Evolutionary conservation across 73 alveolate species (phyloP).

Genomic region (Paramecium tetraurelia): DNA sequence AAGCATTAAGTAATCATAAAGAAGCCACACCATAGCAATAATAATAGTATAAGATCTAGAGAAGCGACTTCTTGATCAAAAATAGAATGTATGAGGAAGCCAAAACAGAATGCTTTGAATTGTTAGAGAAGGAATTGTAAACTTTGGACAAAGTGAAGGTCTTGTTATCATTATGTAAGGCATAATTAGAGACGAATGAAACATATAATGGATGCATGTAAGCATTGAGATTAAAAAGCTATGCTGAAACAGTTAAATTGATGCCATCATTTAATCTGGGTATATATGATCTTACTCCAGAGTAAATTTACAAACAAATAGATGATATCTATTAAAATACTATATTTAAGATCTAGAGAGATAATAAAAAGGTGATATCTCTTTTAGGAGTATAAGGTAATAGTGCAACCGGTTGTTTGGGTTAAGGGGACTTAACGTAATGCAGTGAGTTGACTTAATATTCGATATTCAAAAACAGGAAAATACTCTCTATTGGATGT

Average conservation of each 20-base stretch:
- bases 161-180: not conserved
- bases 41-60: not conserved
- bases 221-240: not conserved
- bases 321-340: not conserved
- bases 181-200: not conserved
- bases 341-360: not conserved
- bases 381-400: not conserved
- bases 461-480: not conserved
- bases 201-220: not conserved
- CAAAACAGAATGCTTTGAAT: not conserved
- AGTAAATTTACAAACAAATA: conserved; percentile 10
- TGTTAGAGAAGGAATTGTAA: not conserved
- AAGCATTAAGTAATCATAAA: not conserved
- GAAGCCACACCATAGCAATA: not conserved
- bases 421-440: not conserved
- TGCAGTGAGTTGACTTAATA: not conserved
- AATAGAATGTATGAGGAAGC: not conserved
- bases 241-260: not conserved
- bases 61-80: not conserved
- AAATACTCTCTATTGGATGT: not conserved
- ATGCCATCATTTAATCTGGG: not conserved
- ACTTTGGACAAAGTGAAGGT: not conserved
- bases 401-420: conserved; percentile 35
- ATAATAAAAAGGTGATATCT: not conserved
- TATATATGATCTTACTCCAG: conserved; percentile 1